phyloP scores from a whole-genome alignment of 2,329 filamentous ascomycete genomes.

The Fusarium concolor region DNA sequence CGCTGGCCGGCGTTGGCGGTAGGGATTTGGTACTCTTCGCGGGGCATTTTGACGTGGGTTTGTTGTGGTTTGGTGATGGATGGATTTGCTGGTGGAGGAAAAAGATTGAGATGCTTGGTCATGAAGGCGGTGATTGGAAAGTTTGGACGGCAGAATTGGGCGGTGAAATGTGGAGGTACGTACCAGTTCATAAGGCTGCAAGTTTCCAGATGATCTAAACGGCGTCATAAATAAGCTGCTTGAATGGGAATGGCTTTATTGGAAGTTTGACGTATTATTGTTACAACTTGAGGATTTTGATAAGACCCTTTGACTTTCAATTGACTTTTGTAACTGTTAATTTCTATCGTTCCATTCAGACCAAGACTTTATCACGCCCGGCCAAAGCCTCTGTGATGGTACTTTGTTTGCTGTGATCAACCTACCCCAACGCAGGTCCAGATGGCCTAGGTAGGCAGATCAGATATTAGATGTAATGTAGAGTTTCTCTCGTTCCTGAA shows the following conservation, averaged over 20 bases:
- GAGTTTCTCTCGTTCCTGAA: not conserved
- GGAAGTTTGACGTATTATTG: too few relatives aligned
- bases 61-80: not conserved
- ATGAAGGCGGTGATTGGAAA: slow-evolving; percentile 41
- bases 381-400: too few relatives aligned
- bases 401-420: too few relatives aligned
- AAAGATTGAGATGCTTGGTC: slow-evolving; percentile 41
- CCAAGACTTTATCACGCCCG: too few relatives aligned
- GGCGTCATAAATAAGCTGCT: too few relatives aligned
- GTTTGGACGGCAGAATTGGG: slow-evolving; percentile 46
- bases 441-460: too few relatives aligned
- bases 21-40: slow-evolving; percentile 83
- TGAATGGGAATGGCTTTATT: too few relatives aligned
- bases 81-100: slow-evolving; percentile 26
- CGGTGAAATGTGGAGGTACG: slow-evolving; percentile 35
- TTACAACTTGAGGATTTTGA: too few relatives aligned
- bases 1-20: slow-evolving; percentile 61
- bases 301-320: too few relatives aligned
- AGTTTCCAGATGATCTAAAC: too few relatives aligned
- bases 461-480: too few relatives aligned
- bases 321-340: not conserved
- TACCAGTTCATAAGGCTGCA: not conserved
- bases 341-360: not conserved
- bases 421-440: too few relatives aligned
- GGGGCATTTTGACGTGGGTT: slow-evolving; percentile 64